Evolutionary conservation across 192 early-diverging fungal species (phyloP).

Genomic region (Dissophora ornata): DNA sequence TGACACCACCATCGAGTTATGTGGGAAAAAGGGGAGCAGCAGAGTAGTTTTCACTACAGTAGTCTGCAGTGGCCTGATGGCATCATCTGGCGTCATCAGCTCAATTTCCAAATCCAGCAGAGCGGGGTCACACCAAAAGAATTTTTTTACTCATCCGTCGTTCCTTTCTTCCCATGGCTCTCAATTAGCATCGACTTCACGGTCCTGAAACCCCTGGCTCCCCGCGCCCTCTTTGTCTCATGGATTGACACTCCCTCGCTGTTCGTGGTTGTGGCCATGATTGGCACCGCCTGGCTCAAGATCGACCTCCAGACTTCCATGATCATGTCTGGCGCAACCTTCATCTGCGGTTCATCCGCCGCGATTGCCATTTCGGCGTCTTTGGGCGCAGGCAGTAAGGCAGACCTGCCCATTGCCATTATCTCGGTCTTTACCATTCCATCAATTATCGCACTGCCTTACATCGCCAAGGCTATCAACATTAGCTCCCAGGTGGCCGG

Average conservation of each 20-base stretch:
- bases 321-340: constrained; percentile 66
- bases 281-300: constrained; percentile 57
- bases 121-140: not conserved
- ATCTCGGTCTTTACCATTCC: constrained; percentile 68
- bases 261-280: constrained; percentile 59
- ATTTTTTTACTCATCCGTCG: not conserved
- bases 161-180: not conserved
- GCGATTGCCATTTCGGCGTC: constrained; percentile 60
- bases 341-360: constrained; percentile 64
- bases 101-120: not conserved
- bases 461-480: constrained; percentile 57
- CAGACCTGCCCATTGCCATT: constrained; percentile 66
- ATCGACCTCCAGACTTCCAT: constrained; percentile 64
- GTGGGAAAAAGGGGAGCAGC: too few species aligned
- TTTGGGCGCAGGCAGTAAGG: constrained; percentile 58
- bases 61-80: constrained; percentile 7
- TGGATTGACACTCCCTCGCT: constrained; percentile 67
- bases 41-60: too few species aligned
- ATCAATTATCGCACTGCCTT: constrained; percentile 64
- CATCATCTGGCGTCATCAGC: constrained; percentile 38
- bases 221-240: constrained; percentile 63
- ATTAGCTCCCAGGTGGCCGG: constrained; percentile 57
- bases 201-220: constrained; percentile 59
- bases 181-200: constrained; percentile 56
- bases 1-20: too few species aligned